These are phyloP conservation scores for Salix udensis DNA, from an alignment of 345 rosid genomes.

Conservation along the genomic window DNA sequence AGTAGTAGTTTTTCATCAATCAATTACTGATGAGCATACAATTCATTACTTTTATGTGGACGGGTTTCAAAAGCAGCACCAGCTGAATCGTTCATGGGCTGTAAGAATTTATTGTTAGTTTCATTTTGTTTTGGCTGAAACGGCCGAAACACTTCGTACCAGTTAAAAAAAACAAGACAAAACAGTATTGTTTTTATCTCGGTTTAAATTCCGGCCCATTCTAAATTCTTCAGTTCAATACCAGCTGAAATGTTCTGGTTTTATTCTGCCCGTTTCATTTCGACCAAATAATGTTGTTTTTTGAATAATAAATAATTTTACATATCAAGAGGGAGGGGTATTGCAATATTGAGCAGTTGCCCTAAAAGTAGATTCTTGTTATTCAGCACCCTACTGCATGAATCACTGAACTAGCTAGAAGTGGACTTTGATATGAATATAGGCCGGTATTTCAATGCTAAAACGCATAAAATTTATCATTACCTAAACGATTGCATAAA, in stretches of 20 bases:
- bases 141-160: too few relatives aligned
- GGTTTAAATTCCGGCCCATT: too few relatives aligned
- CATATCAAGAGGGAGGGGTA: too few relatives aligned
- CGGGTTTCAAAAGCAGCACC: not conserved
- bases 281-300: too few relatives aligned
- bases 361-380: not conserved
- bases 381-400: not conserved
- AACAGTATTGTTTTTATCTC: too few relatives aligned
- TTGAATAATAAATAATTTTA: too few relatives aligned
- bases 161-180: too few relatives aligned
- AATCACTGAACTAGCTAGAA: not conserved
- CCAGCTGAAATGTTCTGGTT: accelerated
- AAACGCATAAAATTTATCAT: not conserved
- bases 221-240: too few relatives aligned
- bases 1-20: not conserved
- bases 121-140: too few relatives aligned
- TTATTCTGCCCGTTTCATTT: too few relatives aligned
- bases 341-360: too few relatives aligned
- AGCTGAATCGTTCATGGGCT: not conserved
- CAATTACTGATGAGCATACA: not conserved
- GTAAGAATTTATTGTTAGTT: not conserved
- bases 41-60: not conserved
- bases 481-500: not conserved
- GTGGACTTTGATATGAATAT: not conserved
- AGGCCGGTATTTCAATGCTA: not conserved